Evolutionary conservation across 352 stramenopile genomes (phyloP).

Genomic region (Globisporangium megalacanthum): DNA sequence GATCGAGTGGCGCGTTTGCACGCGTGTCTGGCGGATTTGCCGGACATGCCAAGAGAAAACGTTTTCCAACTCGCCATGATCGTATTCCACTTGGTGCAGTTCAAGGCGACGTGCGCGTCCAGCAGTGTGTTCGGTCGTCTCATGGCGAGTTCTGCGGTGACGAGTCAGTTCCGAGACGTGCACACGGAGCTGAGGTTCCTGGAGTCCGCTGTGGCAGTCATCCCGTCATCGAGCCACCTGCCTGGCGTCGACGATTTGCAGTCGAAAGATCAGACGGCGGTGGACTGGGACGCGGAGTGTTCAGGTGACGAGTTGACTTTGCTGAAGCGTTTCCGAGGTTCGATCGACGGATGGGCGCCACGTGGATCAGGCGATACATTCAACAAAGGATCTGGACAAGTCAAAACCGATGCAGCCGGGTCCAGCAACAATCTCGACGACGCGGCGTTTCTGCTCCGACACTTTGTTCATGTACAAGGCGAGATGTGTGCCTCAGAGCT

Average conservation of each 20-base stretch:
- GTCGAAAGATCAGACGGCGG: neutral
- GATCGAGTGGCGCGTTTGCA: neutral
- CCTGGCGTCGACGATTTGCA: no score
- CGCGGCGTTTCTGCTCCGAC: neutral
- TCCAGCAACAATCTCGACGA: neutral
- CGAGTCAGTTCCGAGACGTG: neutral
- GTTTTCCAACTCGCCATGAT: conserved; percentile 4
- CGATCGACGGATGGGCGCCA: neutral
- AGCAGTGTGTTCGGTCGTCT: neutral
- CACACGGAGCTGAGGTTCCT: neutral
- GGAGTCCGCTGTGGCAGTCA: neutral
- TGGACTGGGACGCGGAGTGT: neutral
- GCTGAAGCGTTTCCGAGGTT: neutral
- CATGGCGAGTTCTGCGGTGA: neutral
- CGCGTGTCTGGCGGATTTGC: neutral
- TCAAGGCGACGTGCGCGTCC: neutral
- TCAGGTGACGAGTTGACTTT: no score
- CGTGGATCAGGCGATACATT: neutral
- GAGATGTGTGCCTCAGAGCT: neutral
- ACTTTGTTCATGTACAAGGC: neutral
- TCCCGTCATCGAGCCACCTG: no score
- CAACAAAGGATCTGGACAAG: neutral
- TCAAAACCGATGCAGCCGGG: neutral
- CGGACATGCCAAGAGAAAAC: neutral
- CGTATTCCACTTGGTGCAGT: neutral